Conservation (phyloP, 345 rosid genomes). For the Euclidium syriacum region DNA sequence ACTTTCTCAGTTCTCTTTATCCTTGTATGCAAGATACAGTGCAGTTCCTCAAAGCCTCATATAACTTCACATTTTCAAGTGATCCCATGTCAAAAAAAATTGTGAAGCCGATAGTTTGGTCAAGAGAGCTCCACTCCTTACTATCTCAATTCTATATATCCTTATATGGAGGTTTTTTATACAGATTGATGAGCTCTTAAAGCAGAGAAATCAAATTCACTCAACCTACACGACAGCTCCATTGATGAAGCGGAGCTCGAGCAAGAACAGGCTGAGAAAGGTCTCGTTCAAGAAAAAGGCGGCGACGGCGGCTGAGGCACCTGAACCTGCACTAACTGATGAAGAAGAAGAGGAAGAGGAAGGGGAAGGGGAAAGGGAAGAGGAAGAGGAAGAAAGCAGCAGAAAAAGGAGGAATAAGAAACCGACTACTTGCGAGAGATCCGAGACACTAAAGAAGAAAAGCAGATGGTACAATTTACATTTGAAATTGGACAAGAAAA, state of each 20-base stretch:
- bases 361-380: too few relatives aligned
- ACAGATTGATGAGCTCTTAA: slow-evolving; percentile 90
- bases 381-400: slow-evolving; percentile 60
- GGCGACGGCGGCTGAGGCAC: slow-evolving; percentile 20
- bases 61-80: too few relatives aligned
- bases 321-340: slow-evolving; percentile 24
- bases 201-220: slow-evolving; percentile 75
- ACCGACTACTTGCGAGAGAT: slow-evolving; percentile 44
- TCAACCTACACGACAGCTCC: slow-evolving; percentile 65
- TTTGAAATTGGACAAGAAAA: slow-evolving; percentile 83
- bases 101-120: too few relatives aligned
- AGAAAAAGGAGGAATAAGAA: slow-evolving; percentile 54
- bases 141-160: too few relatives aligned
- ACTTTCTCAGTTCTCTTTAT: too few relatives aligned
- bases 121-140: too few relatives aligned
- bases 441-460: slow-evolving; percentile 44
- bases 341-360: slow-evolving; percentile 25
- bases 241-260: slow-evolving; percentile 56
- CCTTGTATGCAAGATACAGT: too few relatives aligned
- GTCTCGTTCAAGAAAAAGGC: slow-evolving; percentile 31
- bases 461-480: slow-evolving; percentile 88
- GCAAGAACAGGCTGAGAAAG: slow-evolving; percentile 59
- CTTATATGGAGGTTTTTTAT: too few relatives aligned
- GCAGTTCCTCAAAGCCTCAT: too few relatives aligned
- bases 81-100: too few relatives aligned